phyloP scores from a whole-genome alignment of 495 filamentous ascomycete genomes.

The Jackrogersella minutella region DNA sequence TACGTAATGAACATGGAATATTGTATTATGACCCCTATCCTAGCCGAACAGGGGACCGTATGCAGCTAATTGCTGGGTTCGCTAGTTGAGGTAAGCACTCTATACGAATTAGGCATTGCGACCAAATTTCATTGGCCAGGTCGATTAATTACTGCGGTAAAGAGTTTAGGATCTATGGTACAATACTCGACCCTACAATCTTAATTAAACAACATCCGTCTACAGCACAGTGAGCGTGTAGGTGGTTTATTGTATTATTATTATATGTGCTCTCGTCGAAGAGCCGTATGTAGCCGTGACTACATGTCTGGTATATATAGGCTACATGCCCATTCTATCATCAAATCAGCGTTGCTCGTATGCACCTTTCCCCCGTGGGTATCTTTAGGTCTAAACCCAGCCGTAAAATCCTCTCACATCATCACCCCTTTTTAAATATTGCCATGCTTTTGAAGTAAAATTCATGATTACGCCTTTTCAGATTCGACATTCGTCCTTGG shows the following conservation, averaged over 20 bases:
- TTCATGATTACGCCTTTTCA: conserved; percentile 27
- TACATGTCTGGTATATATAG: conserved; percentile 20
- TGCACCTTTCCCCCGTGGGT: not conserved
- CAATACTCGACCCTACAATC: too few species aligned
- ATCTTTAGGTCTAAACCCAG: conserved; percentile 26
- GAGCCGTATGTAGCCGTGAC: conserved; percentile 3
- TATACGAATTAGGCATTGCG: conserved; percentile 18
- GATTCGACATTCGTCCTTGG: conserved; percentile 30
- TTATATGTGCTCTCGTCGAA: conserved; percentile 3
- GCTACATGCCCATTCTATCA: conserved; percentile 8
- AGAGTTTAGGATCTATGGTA: too few species aligned
- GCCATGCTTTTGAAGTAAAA: not conserved
- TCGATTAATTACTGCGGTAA: too few species aligned
- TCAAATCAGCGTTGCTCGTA: not conserved
- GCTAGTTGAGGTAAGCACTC: not conserved
- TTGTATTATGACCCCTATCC: too few species aligned
- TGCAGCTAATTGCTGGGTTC: too few species aligned
- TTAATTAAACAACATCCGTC: too few species aligned
- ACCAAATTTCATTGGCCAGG: conserved; percentile 12
- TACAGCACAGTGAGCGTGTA: too few species aligned
- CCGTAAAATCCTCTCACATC: conserved; percentile 1
- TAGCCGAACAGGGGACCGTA: too few species aligned
- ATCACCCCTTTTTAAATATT: not conserved
- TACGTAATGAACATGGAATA: too few species aligned
- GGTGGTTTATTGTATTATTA: conserved; percentile 18